Conservation (phyloP, 306 rosid species). For the Vigna radiata region DNA sequence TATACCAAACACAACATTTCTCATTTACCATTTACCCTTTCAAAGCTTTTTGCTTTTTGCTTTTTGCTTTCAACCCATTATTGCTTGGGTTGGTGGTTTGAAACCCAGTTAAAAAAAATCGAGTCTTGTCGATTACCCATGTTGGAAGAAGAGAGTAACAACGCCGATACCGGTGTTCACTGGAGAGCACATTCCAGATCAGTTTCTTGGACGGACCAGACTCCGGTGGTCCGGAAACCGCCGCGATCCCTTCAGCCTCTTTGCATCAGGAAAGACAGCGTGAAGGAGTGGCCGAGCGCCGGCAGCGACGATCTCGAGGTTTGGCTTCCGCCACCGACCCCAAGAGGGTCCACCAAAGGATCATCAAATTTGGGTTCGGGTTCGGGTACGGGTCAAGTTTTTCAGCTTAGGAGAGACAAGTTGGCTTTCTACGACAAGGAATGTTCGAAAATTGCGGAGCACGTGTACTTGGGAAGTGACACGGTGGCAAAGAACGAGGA, state of each 20-base stretch:
- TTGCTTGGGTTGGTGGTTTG: conserved; percentile 53
- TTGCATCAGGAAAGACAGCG: conserved; percentile 60
- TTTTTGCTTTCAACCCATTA: conserved; percentile 36
- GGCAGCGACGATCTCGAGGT: conserved; percentile 94
- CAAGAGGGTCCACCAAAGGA: conserved; percentile 56
- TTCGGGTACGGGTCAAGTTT: conserved; percentile 54
- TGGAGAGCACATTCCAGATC: conserved; percentile 68
- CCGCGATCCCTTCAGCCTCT: conserved; percentile 91
- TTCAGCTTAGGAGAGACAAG: conserved; percentile 76
- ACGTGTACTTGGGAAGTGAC: conserved; percentile 88
- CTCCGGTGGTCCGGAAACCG: conserved; percentile 61
- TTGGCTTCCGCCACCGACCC: conserved; percentile 86
- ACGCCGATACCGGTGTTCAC: conserved; percentile 34
- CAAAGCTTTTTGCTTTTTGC: not conserved
- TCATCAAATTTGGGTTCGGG: not conserved
- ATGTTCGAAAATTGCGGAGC: conserved; percentile 88
- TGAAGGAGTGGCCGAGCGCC: conserved; percentile 83
- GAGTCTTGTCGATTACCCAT: conserved; percentile 42
- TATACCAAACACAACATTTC: conserved; percentile 40
- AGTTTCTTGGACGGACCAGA: conserved; percentile 81
- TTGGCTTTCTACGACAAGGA: conserved; percentile 84
- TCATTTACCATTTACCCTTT: not conserved
- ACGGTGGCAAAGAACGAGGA: conserved; percentile 92
- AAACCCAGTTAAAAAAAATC: conserved; percentile 17
- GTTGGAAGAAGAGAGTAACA: conserved; percentile 64